Conservation (phyloP, 176 grass and related monocot species). For the Lolium multiflorum region DNA sequence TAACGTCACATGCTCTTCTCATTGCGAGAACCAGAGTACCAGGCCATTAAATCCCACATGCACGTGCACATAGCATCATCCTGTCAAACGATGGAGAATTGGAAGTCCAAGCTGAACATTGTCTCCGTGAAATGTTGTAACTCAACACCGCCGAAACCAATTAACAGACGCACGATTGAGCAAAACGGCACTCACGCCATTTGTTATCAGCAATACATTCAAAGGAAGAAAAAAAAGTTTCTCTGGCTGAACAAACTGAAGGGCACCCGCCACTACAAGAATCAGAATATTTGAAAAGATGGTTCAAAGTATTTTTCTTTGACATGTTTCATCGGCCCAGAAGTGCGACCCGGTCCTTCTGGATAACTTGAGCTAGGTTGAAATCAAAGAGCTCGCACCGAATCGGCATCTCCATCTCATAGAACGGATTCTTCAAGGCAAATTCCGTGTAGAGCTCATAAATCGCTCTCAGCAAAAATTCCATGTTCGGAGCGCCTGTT, state of each 20-base stretch:
- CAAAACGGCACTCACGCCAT: too few species aligned
- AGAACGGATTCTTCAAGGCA: constrained; percentile 94
- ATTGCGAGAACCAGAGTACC: too few species aligned
- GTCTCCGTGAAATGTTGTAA: too few species aligned
- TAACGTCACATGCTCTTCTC: too few species aligned
- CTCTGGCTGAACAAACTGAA: too few species aligned
- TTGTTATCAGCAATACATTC: too few species aligned
- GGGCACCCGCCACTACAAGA: too few species aligned
- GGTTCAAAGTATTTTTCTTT: not conserved
- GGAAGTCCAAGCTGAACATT: not conserved
- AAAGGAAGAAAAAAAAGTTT: too few species aligned
- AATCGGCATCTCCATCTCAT: constrained; percentile 99
- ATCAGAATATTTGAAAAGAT: not conserved
- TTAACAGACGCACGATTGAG: too few species aligned
- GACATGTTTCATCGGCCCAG: constrained; percentile 65
- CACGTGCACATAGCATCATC: too few species aligned
- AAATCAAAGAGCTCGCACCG: constrained; percentile 96
- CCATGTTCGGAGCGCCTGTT: constrained; percentile 72
- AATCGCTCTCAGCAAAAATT: constrained; percentile 70
- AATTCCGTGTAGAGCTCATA: constrained; percentile 91
- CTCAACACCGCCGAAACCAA: too few species aligned
- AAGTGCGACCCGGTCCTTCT: constrained; percentile 82
- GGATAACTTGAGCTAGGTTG: constrained; percentile 80
- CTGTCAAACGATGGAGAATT: not conserved
- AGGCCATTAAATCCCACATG: too few species aligned